Conservation (phyloP, 179 eudicot species). For the Silene vulgaris region DNA sequence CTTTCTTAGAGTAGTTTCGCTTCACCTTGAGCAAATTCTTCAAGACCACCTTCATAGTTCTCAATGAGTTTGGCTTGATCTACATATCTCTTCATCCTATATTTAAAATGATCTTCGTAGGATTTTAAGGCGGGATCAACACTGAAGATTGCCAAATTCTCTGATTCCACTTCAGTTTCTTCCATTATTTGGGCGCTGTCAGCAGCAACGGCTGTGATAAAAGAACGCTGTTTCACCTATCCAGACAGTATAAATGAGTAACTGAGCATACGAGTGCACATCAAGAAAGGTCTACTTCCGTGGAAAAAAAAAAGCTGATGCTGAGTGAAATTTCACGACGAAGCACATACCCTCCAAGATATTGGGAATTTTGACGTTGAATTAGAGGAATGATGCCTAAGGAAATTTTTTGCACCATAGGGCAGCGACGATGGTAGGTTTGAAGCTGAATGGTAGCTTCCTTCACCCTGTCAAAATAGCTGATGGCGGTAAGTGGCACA, state of each 20-base stretch:
- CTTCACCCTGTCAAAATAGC: conserved; percentile 34
- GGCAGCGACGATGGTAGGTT: conserved; percentile 30
- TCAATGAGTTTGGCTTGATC: conserved; percentile 74
- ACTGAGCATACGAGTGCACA: neutral
- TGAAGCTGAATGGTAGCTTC: conserved; percentile 20
- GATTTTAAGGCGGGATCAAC: conserved; percentile 63
- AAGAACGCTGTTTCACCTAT: conserved; percentile 41
- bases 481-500: conserved; percentile 20
- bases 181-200: conserved; percentile 49
- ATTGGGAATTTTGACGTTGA: conserved; percentile 20
- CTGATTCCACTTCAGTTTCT: conserved; percentile 37
- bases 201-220: conserved; percentile 44
- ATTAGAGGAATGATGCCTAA: conserved; percentile 19
- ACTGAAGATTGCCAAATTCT: conserved; percentile 44
- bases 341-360: conserved; percentile 32
- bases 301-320: neutral
- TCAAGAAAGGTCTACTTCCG: neutral
- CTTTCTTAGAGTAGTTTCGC: neutral
- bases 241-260: neutral
- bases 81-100: conserved; percentile 57
- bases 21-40: conserved; percentile 81
- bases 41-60: conserved; percentile 80
- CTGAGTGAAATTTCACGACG: conserved; percentile 4
- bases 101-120: conserved; percentile 65
- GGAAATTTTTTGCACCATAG: conserved; percentile 26